Base-by-base conservation (phyloP, 129 eudicot genomes). In the Silybum marianum region DNA sequence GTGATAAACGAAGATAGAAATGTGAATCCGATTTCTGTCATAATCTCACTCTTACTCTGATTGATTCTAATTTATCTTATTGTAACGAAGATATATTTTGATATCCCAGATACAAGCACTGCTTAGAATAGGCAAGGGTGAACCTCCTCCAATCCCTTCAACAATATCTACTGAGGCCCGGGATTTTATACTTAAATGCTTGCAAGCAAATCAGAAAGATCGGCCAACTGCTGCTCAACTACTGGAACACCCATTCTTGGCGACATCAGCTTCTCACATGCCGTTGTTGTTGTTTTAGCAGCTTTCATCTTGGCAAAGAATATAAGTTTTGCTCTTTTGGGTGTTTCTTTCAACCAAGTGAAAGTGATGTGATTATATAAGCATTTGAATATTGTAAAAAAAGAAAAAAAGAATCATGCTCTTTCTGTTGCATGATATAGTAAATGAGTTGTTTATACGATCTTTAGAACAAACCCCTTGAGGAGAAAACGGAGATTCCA, bases 211-310 rank as follows among this genome's bases (percentile, higher is more conserved):
- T 51, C 95, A 97, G 22, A 80, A 82, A 69, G 84, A 84, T 67
- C 90, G 98, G 60, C 91, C 97, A n/a, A 88, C 89, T 72, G 98
- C 98, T 79, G 90, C 89, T 69, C 89, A 91, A 38, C 80, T 94
- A 34, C 83, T 94, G 85, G 88, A 91, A 32, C 98, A 93, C 82
- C 89, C 90, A 14, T 93, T 91, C 86, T 80, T 93, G 65, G 88
- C 68, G 86, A 89, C 81, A 81, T 72, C 83, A 34, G 71, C 81
- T 18, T 87, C 90, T 80, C 74, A 72, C 75, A 26, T 58, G 68
- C 85, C 77, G 51, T 58, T 24, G 67, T 87, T 58, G 68, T 84
- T 74, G 51, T 58, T n/a, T 58, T 84, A 74, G 80, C 67, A 2
- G 65, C 44, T 46, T 73, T 79, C 24, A 2, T n/a, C 69, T 38